Conservation (phyloP, 2,329 filamentous ascomycete genomes). For the Cryphonectria carpinicola region DNA sequence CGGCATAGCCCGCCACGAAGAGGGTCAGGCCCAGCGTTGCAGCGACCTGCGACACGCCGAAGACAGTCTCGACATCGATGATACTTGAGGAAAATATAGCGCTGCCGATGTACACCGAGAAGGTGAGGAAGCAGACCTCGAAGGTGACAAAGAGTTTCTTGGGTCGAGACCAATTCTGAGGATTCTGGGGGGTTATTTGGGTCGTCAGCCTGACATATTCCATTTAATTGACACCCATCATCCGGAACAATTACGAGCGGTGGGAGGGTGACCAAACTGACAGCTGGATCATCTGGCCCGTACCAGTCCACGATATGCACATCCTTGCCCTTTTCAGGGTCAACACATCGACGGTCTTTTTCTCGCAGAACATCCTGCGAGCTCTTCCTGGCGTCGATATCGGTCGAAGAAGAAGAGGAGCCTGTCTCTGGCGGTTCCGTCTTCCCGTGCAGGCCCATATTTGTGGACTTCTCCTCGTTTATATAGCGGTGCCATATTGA, state of each 20-base stretch:
- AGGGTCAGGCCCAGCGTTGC: slow-evolving; percentile 63
- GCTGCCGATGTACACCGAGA: slow-evolving; percentile 58
- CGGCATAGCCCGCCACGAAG: slow-evolving; percentile 66
- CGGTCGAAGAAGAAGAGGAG: not conserved
- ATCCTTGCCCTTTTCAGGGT: slow-evolving; percentile 57
- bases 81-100: slow-evolving; percentile 53
- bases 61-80: slow-evolving; percentile 54
- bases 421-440: slow-evolving; percentile 27
- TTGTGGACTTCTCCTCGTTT: slow-evolving; percentile 52
- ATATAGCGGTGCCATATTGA: slow-evolving; percentile 53
- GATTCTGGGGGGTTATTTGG: slow-evolving; percentile 32
- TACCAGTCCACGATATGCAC: slow-evolving; percentile 55
- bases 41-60: slow-evolving; percentile 54
- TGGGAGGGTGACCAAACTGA: slow-evolving; percentile 24
- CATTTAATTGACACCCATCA: too few species aligned
- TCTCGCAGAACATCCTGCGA: not conserved
- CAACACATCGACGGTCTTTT: slow-evolving; percentile 35
- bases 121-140: slow-evolving; percentile 46
- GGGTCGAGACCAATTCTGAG: slow-evolving; percentile 42
- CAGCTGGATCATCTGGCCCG: slow-evolving; percentile 50
- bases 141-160: slow-evolving; percentile 43
- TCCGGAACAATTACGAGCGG: not conserved
- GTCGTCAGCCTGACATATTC: not conserved
- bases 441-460: slow-evolving; percentile 50
- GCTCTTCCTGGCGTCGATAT: not conserved